Conservation (phyloP, 225 moss, liverwort and hornwort genomes). For the Anthoceros angustus region DNA sequence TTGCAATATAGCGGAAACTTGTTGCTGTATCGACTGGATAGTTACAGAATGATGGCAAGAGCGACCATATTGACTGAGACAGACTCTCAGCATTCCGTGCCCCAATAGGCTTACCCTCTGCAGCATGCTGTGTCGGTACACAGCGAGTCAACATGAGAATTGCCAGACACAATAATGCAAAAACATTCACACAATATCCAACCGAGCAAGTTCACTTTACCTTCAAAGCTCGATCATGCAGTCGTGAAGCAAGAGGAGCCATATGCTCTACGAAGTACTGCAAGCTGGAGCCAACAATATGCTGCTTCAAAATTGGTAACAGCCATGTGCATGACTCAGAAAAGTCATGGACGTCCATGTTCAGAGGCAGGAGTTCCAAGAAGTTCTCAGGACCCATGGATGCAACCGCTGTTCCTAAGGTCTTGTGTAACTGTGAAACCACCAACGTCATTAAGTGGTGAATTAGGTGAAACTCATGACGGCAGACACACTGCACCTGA, state of each 20-base stretch:
- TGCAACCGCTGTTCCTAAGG: slow-evolving; percentile 69
- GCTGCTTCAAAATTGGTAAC: slow-evolving; percentile 92
- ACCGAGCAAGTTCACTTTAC: slow-evolving; percentile 15
- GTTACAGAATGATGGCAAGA: slow-evolving; percentile 79
- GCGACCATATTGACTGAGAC: slow-evolving; percentile 81
- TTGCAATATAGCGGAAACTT: slow-evolving; percentile 55
- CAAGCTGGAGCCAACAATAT: slow-evolving; percentile 64
- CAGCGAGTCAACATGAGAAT: background rate
- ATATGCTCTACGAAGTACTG: slow-evolving; percentile 55
- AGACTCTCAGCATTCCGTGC: slow-evolving; percentile 83
- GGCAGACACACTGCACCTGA: background rate
- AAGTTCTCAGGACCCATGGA: slow-evolving; percentile 84
- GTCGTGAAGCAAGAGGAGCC: slow-evolving; percentile 57
- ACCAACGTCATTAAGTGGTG: background rate
- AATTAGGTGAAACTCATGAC: background rate
- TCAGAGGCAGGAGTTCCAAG: slow-evolving; percentile 56
- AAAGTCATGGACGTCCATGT: slow-evolving; percentile 71
- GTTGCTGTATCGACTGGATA: slow-evolving; percentile 72
- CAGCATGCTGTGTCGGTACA: slow-evolving; percentile 30
- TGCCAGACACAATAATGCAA: background rate
- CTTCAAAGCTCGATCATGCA: slow-evolving; percentile 56
- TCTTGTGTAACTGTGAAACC: slow-evolving; percentile 49
- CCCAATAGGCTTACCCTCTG: slow-evolving; percentile 78
- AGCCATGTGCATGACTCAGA: slow-evolving; percentile 71
- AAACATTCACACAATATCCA: background rate